These are phyloP conservation scores for Ogataea paradorogensis DNA, from an alignment of 805 yeast genomes.

Conservation along the genomic window DNA sequence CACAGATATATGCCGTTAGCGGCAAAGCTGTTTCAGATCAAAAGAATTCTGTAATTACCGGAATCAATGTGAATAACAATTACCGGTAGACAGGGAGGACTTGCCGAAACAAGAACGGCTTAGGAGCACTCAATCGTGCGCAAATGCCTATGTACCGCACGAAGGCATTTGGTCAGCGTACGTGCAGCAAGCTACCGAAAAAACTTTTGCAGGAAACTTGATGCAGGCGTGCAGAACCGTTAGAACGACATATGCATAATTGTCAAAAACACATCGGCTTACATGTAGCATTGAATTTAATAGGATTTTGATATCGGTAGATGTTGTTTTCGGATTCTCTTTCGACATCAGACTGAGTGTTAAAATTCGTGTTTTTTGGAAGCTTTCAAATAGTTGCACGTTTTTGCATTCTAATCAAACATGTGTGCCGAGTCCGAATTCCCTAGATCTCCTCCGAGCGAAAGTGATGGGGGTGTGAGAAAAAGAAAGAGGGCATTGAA, in stretches of 20 bases:
- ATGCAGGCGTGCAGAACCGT: neutral
- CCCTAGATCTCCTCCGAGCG: conserved; percentile 6
- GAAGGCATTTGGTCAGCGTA: no score
- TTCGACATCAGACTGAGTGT: neutral
- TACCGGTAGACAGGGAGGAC: no score
- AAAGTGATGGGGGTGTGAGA: conserved; percentile 3
- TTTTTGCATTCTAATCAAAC: neutral
- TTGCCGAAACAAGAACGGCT: no score
- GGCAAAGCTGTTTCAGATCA: neutral
- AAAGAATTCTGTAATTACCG: no score
- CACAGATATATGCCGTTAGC: neutral
- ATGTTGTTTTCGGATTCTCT: neutral
- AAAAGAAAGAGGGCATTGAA: conserved; percentile 60
- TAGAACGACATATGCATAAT: neutral
- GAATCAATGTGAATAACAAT: no score
- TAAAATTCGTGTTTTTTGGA: neutral
- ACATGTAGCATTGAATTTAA: neutral
- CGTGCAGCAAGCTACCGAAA: neutral
- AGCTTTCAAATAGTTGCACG: neutral
- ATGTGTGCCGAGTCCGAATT: conserved; percentile 6
- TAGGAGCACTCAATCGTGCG: no score
- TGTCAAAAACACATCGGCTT: neutral
- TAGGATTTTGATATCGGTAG: no score
- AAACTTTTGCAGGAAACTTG: neutral
- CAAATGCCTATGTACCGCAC: no score